Evolutionary conservation across 768 basidiomycete species (phyloP), one percentile per base, ranked within the genome.

Genomic region (Boletus reticulatus): DNA sequence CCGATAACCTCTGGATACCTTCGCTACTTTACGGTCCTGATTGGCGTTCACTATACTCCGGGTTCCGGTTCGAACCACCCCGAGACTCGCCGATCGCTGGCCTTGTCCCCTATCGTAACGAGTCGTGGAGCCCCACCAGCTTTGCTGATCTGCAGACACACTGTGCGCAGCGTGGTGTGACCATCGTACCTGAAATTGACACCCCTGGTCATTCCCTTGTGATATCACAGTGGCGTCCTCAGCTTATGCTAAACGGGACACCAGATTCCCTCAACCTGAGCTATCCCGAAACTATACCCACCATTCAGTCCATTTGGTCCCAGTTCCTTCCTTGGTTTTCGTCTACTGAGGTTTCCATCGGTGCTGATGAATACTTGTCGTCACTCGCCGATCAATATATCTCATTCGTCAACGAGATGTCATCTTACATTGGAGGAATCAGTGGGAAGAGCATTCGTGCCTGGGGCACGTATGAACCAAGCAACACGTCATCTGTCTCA

Each of bases 141-240:
- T 78, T 77, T 57, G 41, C 55, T 32, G 52, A 59, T 19, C 60
- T 78, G 43, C 77, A 78, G 53, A 62, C 66, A 17, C 72, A 63
- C 6, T 79, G 78, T 42, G 58, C 75, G 4, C 57, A 59, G 2
- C 74, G 67, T 39, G 78, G 78, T 2, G 64, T 79, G 7, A 67
- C 70, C 2, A 56, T 79, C 39, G 57, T 78, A 2, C 78, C 78
- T 2, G 78, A 79, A 56, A 70, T 79, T 41, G 78, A 79, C 55
- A 76, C 75, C 3, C 72, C 76, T 9, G 78, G 72, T 0, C 78
- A 80, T 58, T 74, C 78, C 8, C 68, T 79, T 27, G 73, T 70
- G 6, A 74, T 79, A 52, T 73, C 74, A 19, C 75, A 79, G 52
- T 79, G 77, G 78, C 77, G 71, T 43, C 77, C 77, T 9, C 68